Percentiles rank a stretch among this genome's conserved stretches.
Evolutionary conservation across 2,329 filamentous ascomycete genomes (phyloP).

Genomic region (Aspergillus aculeatinus): DNA sequence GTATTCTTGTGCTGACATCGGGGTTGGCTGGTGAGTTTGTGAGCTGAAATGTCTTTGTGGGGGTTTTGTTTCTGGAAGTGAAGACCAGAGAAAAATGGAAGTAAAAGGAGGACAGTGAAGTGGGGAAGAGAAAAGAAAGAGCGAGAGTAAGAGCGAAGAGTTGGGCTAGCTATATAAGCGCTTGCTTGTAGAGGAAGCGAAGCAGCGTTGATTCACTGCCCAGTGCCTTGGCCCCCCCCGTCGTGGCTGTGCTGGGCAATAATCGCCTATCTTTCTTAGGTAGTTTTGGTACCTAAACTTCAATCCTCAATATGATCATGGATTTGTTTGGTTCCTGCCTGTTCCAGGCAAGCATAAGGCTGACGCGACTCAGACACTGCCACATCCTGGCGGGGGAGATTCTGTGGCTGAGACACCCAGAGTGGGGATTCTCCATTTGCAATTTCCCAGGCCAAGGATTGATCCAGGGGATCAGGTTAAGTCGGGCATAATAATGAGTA

Average conservation of each 20-base stretch:
- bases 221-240: background rate
- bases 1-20: conserved; percentile 7
- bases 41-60: too few species aligned
- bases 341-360: background rate
- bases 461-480: background rate
- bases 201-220: background rate
- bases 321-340: background rate
- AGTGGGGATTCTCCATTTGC: background rate
- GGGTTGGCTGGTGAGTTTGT: background rate
- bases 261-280: background rate
- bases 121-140: background rate
- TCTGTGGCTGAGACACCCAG: background rate
- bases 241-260: background rate
- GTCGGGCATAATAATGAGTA: too few species aligned
- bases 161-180: too few species aligned
- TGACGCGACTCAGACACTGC: background rate
- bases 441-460: too few species aligned
- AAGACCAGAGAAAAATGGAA: too few species aligned
- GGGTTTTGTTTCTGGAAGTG: too few species aligned
- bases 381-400: background rate
- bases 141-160: background rate
- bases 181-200: too few species aligned
- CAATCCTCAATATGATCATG: too few species aligned
- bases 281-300: background rate
- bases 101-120: background rate